Base-by-base conservation (phyloP, 345 rosid genomes). In the Aegle marmelos region DNA sequence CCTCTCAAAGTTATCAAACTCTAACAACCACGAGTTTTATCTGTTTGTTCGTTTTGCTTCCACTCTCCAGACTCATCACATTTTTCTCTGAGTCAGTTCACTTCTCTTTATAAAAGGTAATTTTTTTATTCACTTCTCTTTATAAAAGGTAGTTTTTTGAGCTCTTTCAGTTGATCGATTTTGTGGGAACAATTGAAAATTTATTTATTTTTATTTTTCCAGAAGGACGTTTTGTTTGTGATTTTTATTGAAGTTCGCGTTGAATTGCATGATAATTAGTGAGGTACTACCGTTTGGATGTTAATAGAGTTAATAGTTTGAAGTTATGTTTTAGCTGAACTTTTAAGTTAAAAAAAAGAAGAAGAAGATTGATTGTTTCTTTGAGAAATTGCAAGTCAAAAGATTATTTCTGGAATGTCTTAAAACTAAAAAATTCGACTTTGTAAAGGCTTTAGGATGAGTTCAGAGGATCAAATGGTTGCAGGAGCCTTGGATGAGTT, bases 1-100 rank as follows among this genome's bases (percentile, higher is more conserved):
- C 82, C 73, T 87, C 80, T 79, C 82, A 68, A 68, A 45, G 57
- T 53, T 19, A 17, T 6, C 6, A 19, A 73, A 76, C 73, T 66
- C 75, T 71, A 76, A 59, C 80, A 64, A 80, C 91, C 89, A 88
- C 91, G 77, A 68, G 74, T 65, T 79, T 13, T 45, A 45, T 48
- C 27, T 30, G 27, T 70, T 24, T 8, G 36, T 34, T 34, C 27
- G n/a, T 7, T 17, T 33, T 8, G 5, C 67, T 64, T 64, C 24
- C 63, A 27, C 34, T 80, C 73, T 80, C 87, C 77, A 17, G 82
- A 88, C 79, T 70, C 76, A 81, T 82, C 88, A 45, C 67, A 61
- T 80, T 58, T 59, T 68, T 77, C 5, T 19, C 37, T 0, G 16
- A 45, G 50, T 13, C 9, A 14, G 13, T 62, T 30, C 31, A 28